Evolutionary conservation across 345 rosid genomes (phyloP).

Genomic region (Eucalyptus marginata): DNA sequence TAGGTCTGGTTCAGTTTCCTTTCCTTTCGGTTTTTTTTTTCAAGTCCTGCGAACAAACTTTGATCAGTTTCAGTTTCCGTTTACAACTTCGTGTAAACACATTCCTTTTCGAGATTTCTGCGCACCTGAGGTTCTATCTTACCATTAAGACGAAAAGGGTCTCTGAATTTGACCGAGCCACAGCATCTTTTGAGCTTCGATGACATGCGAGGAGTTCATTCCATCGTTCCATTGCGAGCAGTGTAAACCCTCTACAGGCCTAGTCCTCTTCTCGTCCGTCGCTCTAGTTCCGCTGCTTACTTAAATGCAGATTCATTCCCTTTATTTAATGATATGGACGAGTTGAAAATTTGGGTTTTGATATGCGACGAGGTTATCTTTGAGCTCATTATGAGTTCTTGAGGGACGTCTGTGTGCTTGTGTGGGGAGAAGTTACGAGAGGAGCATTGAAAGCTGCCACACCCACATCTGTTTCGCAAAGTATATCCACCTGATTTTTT

Average conservation of each 20-base stretch:
- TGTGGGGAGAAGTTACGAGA: neutral
- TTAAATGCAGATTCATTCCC: neutral
- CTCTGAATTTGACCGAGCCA: neutral
- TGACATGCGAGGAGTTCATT: too few relatives aligned
- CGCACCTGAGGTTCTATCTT: neutral
- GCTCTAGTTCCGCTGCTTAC: neutral
- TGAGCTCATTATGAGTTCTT: neutral
- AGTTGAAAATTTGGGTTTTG: neutral
- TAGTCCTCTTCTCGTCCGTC: neutral
- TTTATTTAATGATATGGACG: neutral
- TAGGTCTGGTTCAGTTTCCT: neutral
- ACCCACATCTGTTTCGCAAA: neutral
- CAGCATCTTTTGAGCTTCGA: neutral
- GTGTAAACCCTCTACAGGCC: neutral
- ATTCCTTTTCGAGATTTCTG: neutral
- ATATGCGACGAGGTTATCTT: neutral
- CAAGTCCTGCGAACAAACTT: neutral
- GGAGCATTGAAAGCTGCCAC: neutral
- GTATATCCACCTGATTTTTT: neutral
- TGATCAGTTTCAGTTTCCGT: neutral
- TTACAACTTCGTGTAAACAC: neutral
- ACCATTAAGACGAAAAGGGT: neutral
- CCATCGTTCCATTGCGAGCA: neutral
- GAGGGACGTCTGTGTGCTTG: neutral
- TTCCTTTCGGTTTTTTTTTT: neutral